Base-by-base conservation (phyloP, 192 early-diverging fungal species). In the Phlyctochytrium arcticum region DNA sequence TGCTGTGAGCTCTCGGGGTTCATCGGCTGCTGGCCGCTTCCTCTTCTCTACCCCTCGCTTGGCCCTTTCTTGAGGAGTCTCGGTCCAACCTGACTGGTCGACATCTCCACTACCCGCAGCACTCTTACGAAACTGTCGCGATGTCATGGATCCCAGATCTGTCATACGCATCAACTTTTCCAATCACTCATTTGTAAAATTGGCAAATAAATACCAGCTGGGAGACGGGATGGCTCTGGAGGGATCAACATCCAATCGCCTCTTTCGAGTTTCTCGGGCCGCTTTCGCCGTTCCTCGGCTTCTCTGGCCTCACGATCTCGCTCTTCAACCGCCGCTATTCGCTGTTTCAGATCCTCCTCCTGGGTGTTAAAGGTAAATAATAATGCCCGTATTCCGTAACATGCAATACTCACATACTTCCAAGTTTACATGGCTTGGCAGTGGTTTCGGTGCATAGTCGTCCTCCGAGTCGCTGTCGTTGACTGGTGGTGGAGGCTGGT, bases 171-270 rank as follows among this genome's bases (percentile, higher is more conserved):
- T n/a, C n/a, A n/a, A n/a, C n/a, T n/a, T n/a, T n/a, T n/a, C n/a
- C n/a, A n/a, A n/a, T n/a, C n/a, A n/a, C n/a, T n/a, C n/a, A n/a
- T n/a, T n/a, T n/a, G n/a, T n/a, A n/a, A n/a, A n/a, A n/a, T n/a
- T n/a, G n/a, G n/a, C n/a, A n/a, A n/a, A n/a, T n/a, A n/a, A n/a
- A n/a, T 31, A 61, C 59, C 10, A 3, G 48, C 36, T 21, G 61
- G 61, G 15, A 63, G 61, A 27, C 78, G 32, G 33, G 67, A 61
- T 17, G 77, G 66, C 54, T 84, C 73, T 33, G 83, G 83, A 35
- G 83, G 83, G 4, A 85, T 80, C 39, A 80, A 60, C 83, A 85
- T 85, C 83, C 83, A 85, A 31, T 85, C 83, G 31, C 76, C 83
- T 62, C 83, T 68, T 61, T 71, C 59, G 0, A 62, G 24, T 31